Conservation (phyloP, 345 rosid species). For the Citrus hindsii region DNA sequence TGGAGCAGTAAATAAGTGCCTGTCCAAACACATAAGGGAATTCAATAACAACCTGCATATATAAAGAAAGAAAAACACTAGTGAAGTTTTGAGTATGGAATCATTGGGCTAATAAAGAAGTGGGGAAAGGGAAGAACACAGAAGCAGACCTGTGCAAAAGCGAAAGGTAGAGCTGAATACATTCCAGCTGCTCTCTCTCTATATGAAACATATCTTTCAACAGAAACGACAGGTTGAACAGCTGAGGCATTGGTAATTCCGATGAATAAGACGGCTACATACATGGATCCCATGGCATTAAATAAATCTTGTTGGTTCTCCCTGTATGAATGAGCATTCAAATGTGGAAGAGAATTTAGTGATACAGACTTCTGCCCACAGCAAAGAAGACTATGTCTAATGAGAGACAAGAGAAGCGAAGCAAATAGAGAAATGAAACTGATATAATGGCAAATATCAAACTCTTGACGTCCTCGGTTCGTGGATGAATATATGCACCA, state of each 20-base stretch:
- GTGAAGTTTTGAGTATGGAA: background rate
- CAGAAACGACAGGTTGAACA: constrained; percentile 95
- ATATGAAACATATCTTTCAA: constrained; percentile 91
- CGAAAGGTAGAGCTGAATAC: constrained; percentile 91
- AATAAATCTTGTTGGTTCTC: constrained; percentile 76
- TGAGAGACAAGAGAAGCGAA: background rate
- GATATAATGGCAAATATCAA: background rate
- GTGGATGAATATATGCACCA: background rate
- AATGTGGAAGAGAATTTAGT: constrained; percentile 5
- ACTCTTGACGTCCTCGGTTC: background rate
- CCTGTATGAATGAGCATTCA: constrained; percentile 37
- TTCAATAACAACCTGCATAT: constrained; percentile 78
- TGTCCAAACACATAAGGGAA: constrained; percentile 89
- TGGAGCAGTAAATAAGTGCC: constrained; percentile 59
- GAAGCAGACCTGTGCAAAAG: constrained; percentile 80
- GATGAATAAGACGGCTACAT: constrained; percentile 81
- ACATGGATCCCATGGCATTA: constrained; percentile 97
- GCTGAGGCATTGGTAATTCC: constrained; percentile 90
- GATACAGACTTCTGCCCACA: background rate
- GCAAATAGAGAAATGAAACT: background rate
- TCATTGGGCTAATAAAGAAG: background rate
- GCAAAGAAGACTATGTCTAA: background rate
- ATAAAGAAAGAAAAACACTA: constrained; percentile 1
- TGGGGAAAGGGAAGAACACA: background rate
- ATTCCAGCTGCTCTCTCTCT: constrained; percentile 96